A percentile compares a stretch with the other conserved stretches of the same genome.
Evolutionary conservation across 2,329 filamentous ascomycete species (phyloP).

Genomic region (Septoria linicola): DNA sequence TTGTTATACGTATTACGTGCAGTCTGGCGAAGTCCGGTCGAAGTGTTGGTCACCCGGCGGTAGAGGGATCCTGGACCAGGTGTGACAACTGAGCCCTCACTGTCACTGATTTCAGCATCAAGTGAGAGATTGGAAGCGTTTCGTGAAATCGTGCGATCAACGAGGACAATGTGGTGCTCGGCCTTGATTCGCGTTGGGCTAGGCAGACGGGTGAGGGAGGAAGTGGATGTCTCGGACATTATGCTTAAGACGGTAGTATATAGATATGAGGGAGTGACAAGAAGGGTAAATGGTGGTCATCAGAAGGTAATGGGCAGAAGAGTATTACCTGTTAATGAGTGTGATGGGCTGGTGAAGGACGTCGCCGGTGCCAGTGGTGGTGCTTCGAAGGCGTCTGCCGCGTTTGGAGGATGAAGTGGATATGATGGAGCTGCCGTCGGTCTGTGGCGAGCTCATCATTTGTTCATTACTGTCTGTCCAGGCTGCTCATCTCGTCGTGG

Average conservation of each 20-base stretch:
- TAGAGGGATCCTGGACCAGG: conserved; percentile 22
- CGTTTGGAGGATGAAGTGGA: background rate
- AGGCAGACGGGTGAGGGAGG: conserved; percentile 29
- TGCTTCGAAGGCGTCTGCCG: background rate
- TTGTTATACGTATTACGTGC: conserved; percentile 34
- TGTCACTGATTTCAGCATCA: conserved; percentile 34
- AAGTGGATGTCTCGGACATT: conserved; percentile 30
- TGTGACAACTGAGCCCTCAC: conserved; percentile 25
- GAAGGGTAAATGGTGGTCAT: background rate
- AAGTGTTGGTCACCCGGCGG: conserved; percentile 34
- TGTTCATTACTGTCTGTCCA: background rate
- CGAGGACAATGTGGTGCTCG: conserved; percentile 65
- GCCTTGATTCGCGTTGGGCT: conserved; percentile 28
- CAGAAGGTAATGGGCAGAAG: conserved; percentile 12
- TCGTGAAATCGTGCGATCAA: conserved; percentile 52
- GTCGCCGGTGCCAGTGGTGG: too few relatives aligned
- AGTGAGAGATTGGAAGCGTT: conserved; percentile 16
- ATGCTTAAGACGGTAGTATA: conserved; percentile 9
- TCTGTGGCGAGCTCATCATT: background rate
- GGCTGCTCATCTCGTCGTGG: background rate
- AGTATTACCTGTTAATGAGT: conserved; percentile 29
- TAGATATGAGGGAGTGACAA: background rate
- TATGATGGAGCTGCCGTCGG: background rate
- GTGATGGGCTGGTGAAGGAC: conserved; percentile 22
- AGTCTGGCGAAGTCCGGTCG: conserved; percentile 29